Base-by-base conservation (phyloP, 129 eudicot genomes). In the Sambucus nigra region DNA sequence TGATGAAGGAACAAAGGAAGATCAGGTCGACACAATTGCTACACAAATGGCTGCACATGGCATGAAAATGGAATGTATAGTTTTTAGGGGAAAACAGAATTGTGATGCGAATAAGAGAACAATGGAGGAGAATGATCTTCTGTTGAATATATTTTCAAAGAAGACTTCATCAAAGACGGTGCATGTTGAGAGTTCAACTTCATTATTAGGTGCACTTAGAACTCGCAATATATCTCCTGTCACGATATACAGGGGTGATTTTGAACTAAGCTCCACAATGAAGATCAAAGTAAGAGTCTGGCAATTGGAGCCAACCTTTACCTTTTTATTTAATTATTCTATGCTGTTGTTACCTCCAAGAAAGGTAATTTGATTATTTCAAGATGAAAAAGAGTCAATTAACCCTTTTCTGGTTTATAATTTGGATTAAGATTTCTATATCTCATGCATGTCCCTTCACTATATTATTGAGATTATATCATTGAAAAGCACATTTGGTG, bases 221-320 rank as follows among this genome's bases (percentile, higher is more conserved):
- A 92, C 99, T 38, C 94, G 95, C 31, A 92, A 82, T 51, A 66
- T 92, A 71, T 28, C 82, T 42, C 87, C 99, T 61, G 94, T 92
- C 53, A 92, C 99, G 12, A 72, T 57, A 47, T 86, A 63, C 76
- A 82, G 99, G 61, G 99, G 99, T 63, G 91, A 92, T 78, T 77
- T 86, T 49, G 95, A 81, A 66, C 61, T 92, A 47, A 86, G 94
- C 69, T 64, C 94, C 44, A 47, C 50, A 27, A 33, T 86, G 60
- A 86, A 77, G 74, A 80, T 86, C 65, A 82, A 82, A 95, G 99
- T 91, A 35, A 73, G 74, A 49, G 23, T 53, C 60, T 13, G 17
- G 13, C 4, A 5, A 25, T 29, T 21, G 26, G 4, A 33, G 1
- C 29, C 19, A 9, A 3, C 18, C 16, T 54, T 50, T 19, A 19